These are phyloP conservation scores for Colletotrichum eleusines DNA, from an alignment of 2,329 filamentous ascomycete genomes.

Conservation along the genomic window DNA sequence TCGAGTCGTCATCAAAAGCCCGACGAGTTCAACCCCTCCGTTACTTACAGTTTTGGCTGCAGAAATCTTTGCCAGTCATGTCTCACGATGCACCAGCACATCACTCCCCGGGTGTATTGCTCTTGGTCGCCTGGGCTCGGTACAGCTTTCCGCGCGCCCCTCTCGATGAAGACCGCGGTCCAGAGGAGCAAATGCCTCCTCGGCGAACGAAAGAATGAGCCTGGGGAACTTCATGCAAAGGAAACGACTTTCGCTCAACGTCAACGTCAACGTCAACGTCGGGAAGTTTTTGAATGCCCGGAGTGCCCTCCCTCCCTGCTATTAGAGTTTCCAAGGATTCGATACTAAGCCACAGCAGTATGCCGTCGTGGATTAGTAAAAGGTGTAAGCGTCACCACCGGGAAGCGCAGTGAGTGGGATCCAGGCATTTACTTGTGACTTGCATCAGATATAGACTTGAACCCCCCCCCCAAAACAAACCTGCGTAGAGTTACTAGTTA, in stretches of 20 bases:
- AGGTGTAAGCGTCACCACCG: background rate
- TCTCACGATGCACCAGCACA: background rate
- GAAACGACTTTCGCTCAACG: background rate
- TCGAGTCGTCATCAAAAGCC: background rate
- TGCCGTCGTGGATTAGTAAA: conserved; percentile 17
- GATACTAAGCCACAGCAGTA: background rate
- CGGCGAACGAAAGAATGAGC: background rate
- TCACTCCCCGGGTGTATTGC: background rate
- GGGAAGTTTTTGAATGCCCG: background rate
- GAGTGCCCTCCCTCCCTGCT: background rate
- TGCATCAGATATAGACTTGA: background rate
- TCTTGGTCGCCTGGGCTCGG: background rate
- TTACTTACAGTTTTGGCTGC: too few relatives aligned
- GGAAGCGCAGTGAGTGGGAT: background rate
- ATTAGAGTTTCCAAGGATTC: background rate
- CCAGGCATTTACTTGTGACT: background rate
- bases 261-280: too few relatives aligned
- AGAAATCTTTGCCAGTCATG: background rate
- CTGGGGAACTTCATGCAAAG: background rate
- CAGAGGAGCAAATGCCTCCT: background rate
- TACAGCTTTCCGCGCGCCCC: background rate
- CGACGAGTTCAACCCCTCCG: background rate
- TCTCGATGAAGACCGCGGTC: background rate
- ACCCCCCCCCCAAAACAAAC: background rate
- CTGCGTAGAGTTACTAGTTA: background rate